Evolutionary conservation across 1,139 yeast genomes (phyloP), one percentile per base, ranked within the genome.

Genomic region (Candida neerlandica): DNA sequence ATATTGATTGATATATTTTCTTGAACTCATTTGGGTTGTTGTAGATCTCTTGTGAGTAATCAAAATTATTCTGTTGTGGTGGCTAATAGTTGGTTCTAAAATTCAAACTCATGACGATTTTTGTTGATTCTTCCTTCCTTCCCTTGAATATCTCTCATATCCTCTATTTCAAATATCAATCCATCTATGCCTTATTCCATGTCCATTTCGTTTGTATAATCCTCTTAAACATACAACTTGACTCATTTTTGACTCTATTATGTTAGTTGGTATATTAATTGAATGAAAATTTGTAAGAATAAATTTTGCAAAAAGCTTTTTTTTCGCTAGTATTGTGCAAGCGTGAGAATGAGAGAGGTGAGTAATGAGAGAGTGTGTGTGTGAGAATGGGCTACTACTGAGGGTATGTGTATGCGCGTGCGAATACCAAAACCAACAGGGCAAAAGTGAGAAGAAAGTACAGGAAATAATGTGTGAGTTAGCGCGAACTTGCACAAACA

Each of bases 211-310:
- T 46, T 30, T 35, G 3, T 30, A 16, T 37, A n/a, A n/a, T n/a
- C n/a, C n/a, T n/a, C n/a, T n/a, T n/a, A 27, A 53, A 66, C 71
- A 65, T 66, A 66, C 71, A 58, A 58, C 58, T 65, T 60, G 67
- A 65, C 68, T 66, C 71, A 67, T 67, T 64, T 56, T 66, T 61
- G 63, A 59, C 38, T 64, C 41, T 45, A 23, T 29, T 39, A 33
- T 40, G 41, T 30, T 33, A 23, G 54, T 52, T 54, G 44, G 46
- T 44, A 21, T 38, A 41, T 37, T 35, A 37, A 43, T 41, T 43
- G 30, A 47, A 43, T 44, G 38, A 47, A 45, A 46, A 46, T 26
- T 41, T 41, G 43, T 46, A 54, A 58, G 58, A 44, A 44, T 38
- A 44, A 60, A 54, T 49, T 56, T 54, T 60, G 51, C 48, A 54